Base-by-base conservation (phyloP, 805 yeast genomes). In the Pichia paraexigua region DNA sequence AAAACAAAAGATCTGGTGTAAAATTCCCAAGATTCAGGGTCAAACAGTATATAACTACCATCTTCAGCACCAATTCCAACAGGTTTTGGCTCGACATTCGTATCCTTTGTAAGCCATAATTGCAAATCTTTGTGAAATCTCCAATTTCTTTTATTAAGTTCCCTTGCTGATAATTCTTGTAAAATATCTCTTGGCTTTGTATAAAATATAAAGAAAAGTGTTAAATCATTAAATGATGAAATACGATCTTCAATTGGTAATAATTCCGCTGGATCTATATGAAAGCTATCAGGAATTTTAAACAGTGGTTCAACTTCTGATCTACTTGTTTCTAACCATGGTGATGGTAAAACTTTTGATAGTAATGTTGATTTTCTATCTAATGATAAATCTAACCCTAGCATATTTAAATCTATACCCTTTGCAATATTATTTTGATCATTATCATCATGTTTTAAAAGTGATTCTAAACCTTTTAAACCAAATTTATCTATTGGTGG, bases 31-130 rank as follows among this genome's bases (percentile, higher is more conserved):
- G 87, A 81, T 58, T 84, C 87, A 5, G 98, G 97, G 63, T 94
- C 98, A 65, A 94, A 94, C 67, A 94, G 92, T 24, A 91, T 83
- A 65, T 94, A 94, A 11, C 90, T 82, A 1, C 99, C 98, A 55
- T 92, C 79, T 69, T 94, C 99, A 50, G 91, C 88, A 37, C 73
- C 77, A 52, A 87, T 92, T 39, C 84, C 85, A 35, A 85, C 79
- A 53, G 89, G 87, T 17, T 87, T 79, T 37, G 57, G 49, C 66
- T 92, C 98, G 55, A 83, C 82, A 60, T 81, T 80, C 28, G 95
- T 87, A 62, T 90, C 97, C 67, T 94, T 94, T 13, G 99, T 94
- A 53, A 94, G 72, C 99, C 99, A 94, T 48, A 94, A 90, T 71
- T 91, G 95, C 51, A 94, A 77, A 55, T 89, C 96, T 70, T 90